These are phyloP conservation scores for Globisporangium splendens DNA, from an alignment of 352 stramenopile genomes.

Conservation along the genomic window DNA sequence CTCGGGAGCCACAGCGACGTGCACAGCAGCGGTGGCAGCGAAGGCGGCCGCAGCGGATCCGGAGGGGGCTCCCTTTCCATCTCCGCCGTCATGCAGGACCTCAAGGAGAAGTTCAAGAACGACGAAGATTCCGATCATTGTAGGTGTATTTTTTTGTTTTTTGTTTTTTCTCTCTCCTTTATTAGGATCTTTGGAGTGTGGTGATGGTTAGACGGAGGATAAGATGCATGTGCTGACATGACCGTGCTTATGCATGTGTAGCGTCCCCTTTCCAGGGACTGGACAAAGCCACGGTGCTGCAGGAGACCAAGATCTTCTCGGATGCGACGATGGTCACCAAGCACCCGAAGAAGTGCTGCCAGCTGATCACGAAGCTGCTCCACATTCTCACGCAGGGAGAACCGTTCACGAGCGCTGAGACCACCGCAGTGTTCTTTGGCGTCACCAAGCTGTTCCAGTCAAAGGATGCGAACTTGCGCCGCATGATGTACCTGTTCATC, in stretches of 20 bases:
- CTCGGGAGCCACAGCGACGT: constrained; percentile 48
- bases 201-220: background rate
- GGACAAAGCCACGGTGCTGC: constrained; percentile 95
- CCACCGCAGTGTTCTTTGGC: constrained; percentile 98
- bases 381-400: constrained; percentile 98
- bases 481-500: constrained; percentile 99
- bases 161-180: constrained; percentile 8
- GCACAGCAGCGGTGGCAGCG: constrained; percentile 36
- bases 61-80: constrained; percentile 47
- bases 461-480: constrained; percentile 95
- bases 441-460: constrained; percentile 99
- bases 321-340: constrained; percentile 96
- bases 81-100: constrained; percentile 91
- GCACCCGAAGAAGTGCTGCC: constrained; percentile 97
- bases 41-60: constrained; percentile 25
- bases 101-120: constrained; percentile 99
- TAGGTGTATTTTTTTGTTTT: too few relatives aligned
- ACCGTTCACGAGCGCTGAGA: constrained; percentile 94
- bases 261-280: constrained; percentile 92
- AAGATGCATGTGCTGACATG: background rate
- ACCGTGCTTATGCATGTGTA: constrained; percentile 18
- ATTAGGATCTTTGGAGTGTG: background rate
- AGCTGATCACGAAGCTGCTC: constrained; percentile 99
- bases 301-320: constrained; percentile 99
- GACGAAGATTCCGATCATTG: constrained; percentile 92